phyloP scores from a whole-genome alignment of 768 basidiomycete genomes.

The Pleurotus ostreatus region DNA sequence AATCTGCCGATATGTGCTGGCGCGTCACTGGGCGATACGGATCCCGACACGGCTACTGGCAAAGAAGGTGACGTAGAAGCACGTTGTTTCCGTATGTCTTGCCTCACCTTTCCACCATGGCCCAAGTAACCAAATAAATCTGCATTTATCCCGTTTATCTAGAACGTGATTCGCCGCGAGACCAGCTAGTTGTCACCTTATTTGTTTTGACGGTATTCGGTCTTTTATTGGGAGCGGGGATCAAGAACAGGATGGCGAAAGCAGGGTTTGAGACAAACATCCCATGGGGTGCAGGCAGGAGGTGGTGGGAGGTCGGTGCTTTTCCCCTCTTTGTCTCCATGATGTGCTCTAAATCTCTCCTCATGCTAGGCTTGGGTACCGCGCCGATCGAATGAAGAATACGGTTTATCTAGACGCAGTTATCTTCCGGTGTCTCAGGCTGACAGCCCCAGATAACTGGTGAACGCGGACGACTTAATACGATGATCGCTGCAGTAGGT shows the following conservation, averaged over 20 bases:
- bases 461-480: neutral
- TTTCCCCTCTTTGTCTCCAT: slow-evolving; percentile 10
- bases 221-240: slow-evolving; percentile 77
- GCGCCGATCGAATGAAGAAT: slow-evolving; percentile 45
- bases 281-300: slow-evolving; percentile 58
- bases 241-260: slow-evolving; percentile 78
- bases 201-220: slow-evolving; percentile 88
- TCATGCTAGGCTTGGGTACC: slow-evolving; percentile 50
- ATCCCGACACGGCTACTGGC: slow-evolving; percentile 91
- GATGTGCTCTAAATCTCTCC: neutral
- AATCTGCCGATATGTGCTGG: slow-evolving; percentile 81
- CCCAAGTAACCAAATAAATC: neutral
- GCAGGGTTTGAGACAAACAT: slow-evolving; percentile 65
- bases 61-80: slow-evolving; percentile 96
- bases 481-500: neutral
- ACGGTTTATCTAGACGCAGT: slow-evolving; percentile 9
- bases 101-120: slow-evolving; percentile 10
- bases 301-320: slow-evolving; percentile 83
- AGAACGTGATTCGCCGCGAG: slow-evolving; percentile 95
- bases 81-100: slow-evolving; percentile 84
- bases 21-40: slow-evolving; percentile 78
- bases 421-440: slow-evolving; percentile 9
- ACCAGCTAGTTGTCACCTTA: slow-evolving; percentile 88
- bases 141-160: slow-evolving; percentile 10
- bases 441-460: slow-evolving; percentile 6